A percentile compares a stretch with the other conserved stretches of the same genome.
Evolutionary conservation across 2,329 filamentous ascomycete genomes (phyloP).

Genomic region (Magnaporthiopsis poae): DNA sequence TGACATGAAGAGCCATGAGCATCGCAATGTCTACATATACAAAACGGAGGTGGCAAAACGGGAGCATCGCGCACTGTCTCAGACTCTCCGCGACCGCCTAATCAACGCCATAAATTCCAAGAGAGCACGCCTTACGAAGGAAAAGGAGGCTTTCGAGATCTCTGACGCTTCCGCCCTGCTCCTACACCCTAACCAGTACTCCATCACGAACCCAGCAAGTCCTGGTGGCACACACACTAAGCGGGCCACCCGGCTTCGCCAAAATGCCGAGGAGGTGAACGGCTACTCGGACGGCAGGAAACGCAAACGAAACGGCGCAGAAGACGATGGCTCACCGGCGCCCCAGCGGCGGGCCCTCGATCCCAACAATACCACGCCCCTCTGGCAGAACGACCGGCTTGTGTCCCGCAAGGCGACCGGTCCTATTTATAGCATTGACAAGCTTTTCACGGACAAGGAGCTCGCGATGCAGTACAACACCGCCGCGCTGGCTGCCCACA

Average conservation of each 20-base stretch:
- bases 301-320: constrained; percentile 48
- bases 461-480: constrained; percentile 55
- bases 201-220: constrained; percentile 53
- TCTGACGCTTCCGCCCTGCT: constrained; percentile 55
- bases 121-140: constrained; percentile 53
- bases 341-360: constrained; percentile 48
- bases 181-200: constrained; percentile 59
- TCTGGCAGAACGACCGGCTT: constrained; percentile 54
- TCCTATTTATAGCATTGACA: constrained; percentile 56
- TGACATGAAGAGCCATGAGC: constrained; percentile 50
- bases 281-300: constrained; percentile 49
- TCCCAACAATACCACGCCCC: constrained; percentile 45
- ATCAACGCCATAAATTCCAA: constrained; percentile 57
- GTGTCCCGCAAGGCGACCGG: constrained; percentile 46
- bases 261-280: constrained; percentile 49
- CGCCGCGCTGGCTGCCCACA: constrained; percentile 52
- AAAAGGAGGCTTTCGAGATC: constrained; percentile 60
- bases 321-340: constrained; percentile 54
- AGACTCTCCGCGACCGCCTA: constrained; percentile 55
- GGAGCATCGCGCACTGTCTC: constrained; percentile 49
- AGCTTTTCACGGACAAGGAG: constrained; percentile 62
- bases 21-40: constrained; percentile 50
- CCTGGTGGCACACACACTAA: constrained; percentile 55
- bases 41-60: constrained; percentile 52
- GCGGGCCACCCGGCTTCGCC: constrained; percentile 51